Conservation (phyloP, 2,329 filamentous ascomycete genomes). For the Paraphaeosphaeria sporulosa region DNA sequence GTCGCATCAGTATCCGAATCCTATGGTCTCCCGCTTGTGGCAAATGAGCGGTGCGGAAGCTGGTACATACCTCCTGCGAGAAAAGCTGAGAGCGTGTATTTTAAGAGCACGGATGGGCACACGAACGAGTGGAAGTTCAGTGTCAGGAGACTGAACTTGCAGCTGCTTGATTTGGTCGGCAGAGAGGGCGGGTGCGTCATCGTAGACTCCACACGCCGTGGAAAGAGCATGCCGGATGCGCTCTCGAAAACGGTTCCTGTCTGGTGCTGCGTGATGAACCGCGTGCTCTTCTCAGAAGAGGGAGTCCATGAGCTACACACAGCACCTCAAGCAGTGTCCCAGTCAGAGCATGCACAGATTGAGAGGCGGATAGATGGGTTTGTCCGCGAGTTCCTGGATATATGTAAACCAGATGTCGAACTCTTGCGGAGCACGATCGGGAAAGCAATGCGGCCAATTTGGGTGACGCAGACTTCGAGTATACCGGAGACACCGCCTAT, state of each 20-base stretch:
- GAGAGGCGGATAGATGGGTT: constrained; percentile 66
- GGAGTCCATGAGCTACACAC: constrained; percentile 67
- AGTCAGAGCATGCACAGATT: constrained; percentile 83
- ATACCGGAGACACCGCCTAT: constrained; percentile 55
- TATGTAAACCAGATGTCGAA: constrained; percentile 66
- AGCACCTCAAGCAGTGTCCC: constrained; percentile 74
- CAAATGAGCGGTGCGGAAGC: constrained; percentile 94
- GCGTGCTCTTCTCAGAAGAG: constrained; percentile 72
- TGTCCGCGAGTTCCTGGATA: constrained; percentile 60
- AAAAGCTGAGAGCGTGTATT: constrained; percentile 83
- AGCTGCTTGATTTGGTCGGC: constrained; percentile 74
- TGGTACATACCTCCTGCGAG: constrained; percentile 80
- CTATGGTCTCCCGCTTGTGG: constrained; percentile 74
- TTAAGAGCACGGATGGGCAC: constrained; percentile 98
- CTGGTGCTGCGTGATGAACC: constrained; percentile 90
- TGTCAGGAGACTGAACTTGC: constrained; percentile 81
- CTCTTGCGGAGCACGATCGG: constrained; percentile 63
- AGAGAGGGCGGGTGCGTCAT: constrained; percentile 79
- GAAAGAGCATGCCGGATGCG: constrained; percentile 95
- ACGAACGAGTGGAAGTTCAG: constrained; percentile 91
- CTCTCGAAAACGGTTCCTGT: constrained; percentile 92
- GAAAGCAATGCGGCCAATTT: constrained; percentile 79
- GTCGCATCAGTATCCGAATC: constrained; percentile 67
- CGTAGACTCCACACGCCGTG: constrained; percentile 90
- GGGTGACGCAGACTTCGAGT: constrained; percentile 75